These are phyloP conservation scores for Boletus sp. DNA, from an alignment of 768 basidiomycete genomes.

Conservation along the genomic window DNA sequence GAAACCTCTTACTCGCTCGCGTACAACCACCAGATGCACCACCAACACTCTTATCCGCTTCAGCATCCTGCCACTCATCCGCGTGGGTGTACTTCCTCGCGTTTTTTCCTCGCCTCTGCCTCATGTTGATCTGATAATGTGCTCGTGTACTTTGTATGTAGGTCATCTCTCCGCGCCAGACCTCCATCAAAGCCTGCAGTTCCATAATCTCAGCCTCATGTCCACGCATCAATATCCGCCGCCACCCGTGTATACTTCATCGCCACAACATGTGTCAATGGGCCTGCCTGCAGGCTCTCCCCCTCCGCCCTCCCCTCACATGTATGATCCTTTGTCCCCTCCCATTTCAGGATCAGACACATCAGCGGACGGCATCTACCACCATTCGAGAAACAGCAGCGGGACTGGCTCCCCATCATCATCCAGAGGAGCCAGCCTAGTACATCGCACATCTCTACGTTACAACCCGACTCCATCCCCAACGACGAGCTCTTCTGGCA, in stretches of 20 bases:
- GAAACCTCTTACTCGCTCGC: conserved; percentile 52
- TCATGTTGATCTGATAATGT: conserved; percentile 67
- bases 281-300: conserved; percentile 63
- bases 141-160: conserved; percentile 49
- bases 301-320: conserved; percentile 72
- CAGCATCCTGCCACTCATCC: conserved; percentile 58
- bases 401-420: conserved; percentile 73
- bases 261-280: conserved; percentile 68
- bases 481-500: conserved; percentile 63
- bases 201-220: conserved; percentile 63
- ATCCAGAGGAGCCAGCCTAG: conserved; percentile 70
- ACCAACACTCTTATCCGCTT: conserved; percentile 51
- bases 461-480: conserved; percentile 85
- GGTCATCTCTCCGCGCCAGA: conserved; percentile 64
- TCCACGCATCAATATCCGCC: conserved; percentile 61
- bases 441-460: conserved; percentile 64
- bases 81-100: conserved; percentile 61
- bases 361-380: conserved; percentile 78
- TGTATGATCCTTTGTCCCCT: conserved; percentile 83
- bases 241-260: conserved; percentile 54
- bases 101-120: conserved; percentile 42
- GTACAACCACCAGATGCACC: conserved; percentile 47
- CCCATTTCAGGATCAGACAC: conserved; percentile 88
- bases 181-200: conserved; percentile 62
- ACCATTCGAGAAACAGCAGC: conserved; percentile 71